Base-by-base conservation (phyloP, 1,284 basidiomycete genomes). In the Farysia itapuensis region DNA sequence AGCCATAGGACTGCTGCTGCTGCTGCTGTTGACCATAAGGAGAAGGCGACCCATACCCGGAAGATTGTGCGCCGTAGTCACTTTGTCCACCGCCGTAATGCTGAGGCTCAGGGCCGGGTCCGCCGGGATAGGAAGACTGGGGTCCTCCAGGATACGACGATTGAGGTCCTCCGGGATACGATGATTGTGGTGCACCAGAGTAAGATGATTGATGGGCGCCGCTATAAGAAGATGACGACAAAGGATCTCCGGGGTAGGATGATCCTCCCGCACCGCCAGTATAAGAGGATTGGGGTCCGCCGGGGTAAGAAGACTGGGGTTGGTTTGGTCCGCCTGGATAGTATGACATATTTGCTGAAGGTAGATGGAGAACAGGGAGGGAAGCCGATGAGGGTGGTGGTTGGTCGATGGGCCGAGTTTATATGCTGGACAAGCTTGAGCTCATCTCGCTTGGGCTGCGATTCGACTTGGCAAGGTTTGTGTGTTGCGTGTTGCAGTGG, bases 51-150 rank as follows among this genome's bases (percentile, higher is more conserved):
- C 40, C 33, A 7, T n/a, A 19, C 24, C 24, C 22, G 12, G 22
- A 15, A 20, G 19, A n/a, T 4, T 22, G 20, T 12, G 19, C 35
- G 12, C 21, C 20, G 36, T 18, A 39, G 19, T 28, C 37, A 15
- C 37, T 28, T 13, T 20, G 35, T 8, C 35, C 35, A 18, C 22
- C 18, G 8, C 34, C 34, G 19, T 35, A 35, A 20, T 44, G 49
- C 3, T 30, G 39, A 28, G 47, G 35, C n/a, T 38, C 35, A 18
- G 43, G 39, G 24, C 42, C 41, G 2, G 51, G 47, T 15, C 29
- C 53, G 32, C 51, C 50, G 8, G 56, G 46, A 29, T 57, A 63
- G 1, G 60, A 43, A 1, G 59, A 58, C 18, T 52, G 53, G 1
- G 33, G 34, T 4, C 58, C 58, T 11, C 51, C 50, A 4, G 49